Evolutionary conservation across 768 basidiomycete species (phyloP), one percentile per base, ranked within the genome.

Genomic region (Termitomyces eurrhizus): DNA sequence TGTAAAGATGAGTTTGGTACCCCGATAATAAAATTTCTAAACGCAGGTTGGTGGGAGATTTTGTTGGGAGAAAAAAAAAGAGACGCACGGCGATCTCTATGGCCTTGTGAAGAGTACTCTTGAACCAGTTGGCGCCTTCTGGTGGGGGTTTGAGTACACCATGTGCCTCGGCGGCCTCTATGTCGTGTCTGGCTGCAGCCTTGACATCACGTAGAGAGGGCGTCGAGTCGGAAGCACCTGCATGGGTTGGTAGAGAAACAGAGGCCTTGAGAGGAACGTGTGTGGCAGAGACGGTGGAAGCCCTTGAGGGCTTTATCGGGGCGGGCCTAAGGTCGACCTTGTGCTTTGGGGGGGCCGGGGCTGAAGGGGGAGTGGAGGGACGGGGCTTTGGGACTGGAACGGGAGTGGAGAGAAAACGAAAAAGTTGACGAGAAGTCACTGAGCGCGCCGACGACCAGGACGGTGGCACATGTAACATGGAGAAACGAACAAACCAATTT

Each of bases 21-120:
- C 93, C 39, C 84, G 79, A 67, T 78, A 87, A 73, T 95, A 95
- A 72, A 95, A 95, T 88, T 92, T 92, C 88, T 88, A 67, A 24
- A 11, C 32, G 26, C 13, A 39, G n/a, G 6, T 35, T 16, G 51
- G 52, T 36, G 26, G 26, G 56, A 59, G 26, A 12, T 49, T 26
- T 36, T 24, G 53, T 5, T 21, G 70, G 4, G 29, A 29, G 16
- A 50, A 9, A 24, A 35, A 0, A 21, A 33, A 16, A 35, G 9
- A 21, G 26, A 72, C 76, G 49, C 63, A 80, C 79, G 44, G 75
- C 76, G 37, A 85, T 75, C 64, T 83, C 72, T 41, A 81, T 77
- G 29, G 69, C 75, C 56, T 80, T 80, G 67, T 83, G 81, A 5
- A 83, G 61, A 7, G 80, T 77, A 41, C 77, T 80, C 62, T 75